Percentiles rank a stretch among this genome's conserved stretches.
Evolutionary conservation across 2,329 filamentous ascomycete genomes (phyloP).

Genomic region (Teratosphaeria viscida): DNA sequence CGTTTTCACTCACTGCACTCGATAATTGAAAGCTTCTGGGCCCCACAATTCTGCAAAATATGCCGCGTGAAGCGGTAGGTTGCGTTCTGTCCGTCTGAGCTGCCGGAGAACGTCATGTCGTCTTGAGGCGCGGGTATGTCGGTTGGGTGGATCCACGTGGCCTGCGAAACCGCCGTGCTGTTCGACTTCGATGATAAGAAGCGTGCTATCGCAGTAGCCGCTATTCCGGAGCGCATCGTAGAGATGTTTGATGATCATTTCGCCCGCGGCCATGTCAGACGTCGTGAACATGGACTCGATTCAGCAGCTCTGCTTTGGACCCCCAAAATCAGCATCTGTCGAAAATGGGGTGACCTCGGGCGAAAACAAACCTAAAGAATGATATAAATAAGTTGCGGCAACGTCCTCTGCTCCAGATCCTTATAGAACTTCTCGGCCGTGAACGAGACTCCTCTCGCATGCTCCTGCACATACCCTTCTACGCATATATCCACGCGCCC

Average conservation of each 20-base stretch:
- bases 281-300: constrained; percentile 30
- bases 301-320: background rate
- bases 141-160: constrained; percentile 28
- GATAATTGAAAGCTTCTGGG: constrained; percentile 30
- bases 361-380: constrained; percentile 13
- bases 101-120: constrained; percentile 24
- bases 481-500: constrained; percentile 24
- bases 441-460: constrained; percentile 25
- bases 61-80: constrained; percentile 32
- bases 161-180: constrained; percentile 34
- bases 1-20: constrained; percentile 34
- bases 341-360: constrained; percentile 7
- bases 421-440: constrained; percentile 15
- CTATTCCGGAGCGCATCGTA: constrained; percentile 33
- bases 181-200: constrained; percentile 31
- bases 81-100: constrained; percentile 24
- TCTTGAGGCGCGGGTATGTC: constrained; percentile 24
- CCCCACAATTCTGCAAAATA: constrained; percentile 32
- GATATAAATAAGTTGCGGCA: constrained; percentile 19
- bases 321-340: constrained; percentile 1
- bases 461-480: constrained; percentile 28
- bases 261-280: constrained; percentile 29
- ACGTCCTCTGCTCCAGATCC: constrained; percentile 15
- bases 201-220: constrained; percentile 30
- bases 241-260: constrained; percentile 32